Percentiles rank a stretch among this genome's conserved stretches.
phyloP scores from a whole-genome alignment of 1,139 yeast genomes.

The Diutina siamensis region DNA sequence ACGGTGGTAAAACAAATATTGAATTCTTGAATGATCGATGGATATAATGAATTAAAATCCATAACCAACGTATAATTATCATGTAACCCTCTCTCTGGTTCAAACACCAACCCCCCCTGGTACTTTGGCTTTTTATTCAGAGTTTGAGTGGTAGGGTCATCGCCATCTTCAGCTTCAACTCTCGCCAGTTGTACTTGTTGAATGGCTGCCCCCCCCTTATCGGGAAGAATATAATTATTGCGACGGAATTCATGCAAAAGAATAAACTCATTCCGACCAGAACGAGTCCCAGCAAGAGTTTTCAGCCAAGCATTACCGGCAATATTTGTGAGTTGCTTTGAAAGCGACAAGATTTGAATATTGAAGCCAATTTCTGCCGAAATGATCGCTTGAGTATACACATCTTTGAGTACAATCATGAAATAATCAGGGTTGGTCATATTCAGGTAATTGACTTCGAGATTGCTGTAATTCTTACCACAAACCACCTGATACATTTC shows the following conservation, averaged over 20 bases:
- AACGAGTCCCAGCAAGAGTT: constrained; percentile 89
- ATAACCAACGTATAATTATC: constrained; percentile 82
- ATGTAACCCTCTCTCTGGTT: constrained; percentile 92
- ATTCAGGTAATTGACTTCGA: constrained; percentile 54
- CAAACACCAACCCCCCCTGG: constrained; percentile 96
- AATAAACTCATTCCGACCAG: constrained; percentile 92
- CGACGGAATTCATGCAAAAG: constrained; percentile 83
- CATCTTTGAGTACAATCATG: constrained; percentile 61
- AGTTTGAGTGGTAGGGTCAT: constrained; percentile 34
- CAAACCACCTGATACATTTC: constrained; percentile 83
- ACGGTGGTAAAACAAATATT: constrained; percentile 97
- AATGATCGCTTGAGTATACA: constrained; percentile 53
- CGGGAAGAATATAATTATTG: constrained; percentile 80
- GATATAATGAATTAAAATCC: constrained; percentile 98
- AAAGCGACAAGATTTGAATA: constrained; percentile 75
- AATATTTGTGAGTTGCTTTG: constrained; percentile 82
- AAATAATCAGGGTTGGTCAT: constrained; percentile 48
- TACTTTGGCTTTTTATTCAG: constrained; percentile 71
- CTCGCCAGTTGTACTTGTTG: constrained; percentile 27
- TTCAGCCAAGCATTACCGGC: constrained; percentile 99
- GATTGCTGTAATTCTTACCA: constrained; percentile 44
- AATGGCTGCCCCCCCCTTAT: constrained; percentile 51
- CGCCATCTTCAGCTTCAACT: constrained; percentile 20
- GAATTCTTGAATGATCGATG: constrained; percentile 93
- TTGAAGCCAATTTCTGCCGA: constrained; percentile 72